Percentiles rank a stretch among this genome's conserved stretches.
phyloP scores from a whole-genome alignment of 2,329 filamentous ascomycete genomes.

The Venturia asperata region DNA sequence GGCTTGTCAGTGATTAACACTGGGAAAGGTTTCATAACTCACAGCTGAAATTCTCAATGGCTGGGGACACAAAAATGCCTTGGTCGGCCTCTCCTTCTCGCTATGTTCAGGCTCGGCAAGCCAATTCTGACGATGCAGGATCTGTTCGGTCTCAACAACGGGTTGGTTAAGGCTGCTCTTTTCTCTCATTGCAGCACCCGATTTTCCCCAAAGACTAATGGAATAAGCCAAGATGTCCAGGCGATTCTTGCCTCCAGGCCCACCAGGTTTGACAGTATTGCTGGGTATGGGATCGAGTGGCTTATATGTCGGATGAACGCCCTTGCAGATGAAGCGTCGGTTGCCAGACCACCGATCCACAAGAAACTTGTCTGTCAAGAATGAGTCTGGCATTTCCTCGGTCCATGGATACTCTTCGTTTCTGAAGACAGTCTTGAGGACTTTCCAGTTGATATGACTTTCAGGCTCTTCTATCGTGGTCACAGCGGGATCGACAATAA shows the following conservation, averaged over 20 bases:
- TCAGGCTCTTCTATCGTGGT: slow-evolving; percentile 15
- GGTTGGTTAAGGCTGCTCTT: slow-evolving; percentile 63
- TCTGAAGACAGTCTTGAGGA: slow-evolving; percentile 39
- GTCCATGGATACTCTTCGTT: slow-evolving; percentile 41
- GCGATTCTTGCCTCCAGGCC: slow-evolving; percentile 38
- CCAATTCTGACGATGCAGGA: slow-evolving; percentile 74
- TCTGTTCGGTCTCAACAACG: slow-evolving; percentile 67
- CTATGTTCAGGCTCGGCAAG: slow-evolving; percentile 59
- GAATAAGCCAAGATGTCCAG: slow-evolving; percentile 76
- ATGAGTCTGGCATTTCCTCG: slow-evolving; percentile 32
- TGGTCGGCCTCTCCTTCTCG: slow-evolving; percentile 42
- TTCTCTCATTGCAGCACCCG: slow-evolving; percentile 28
- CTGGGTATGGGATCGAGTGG: slow-evolving; percentile 59
- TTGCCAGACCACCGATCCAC: slow-evolving; percentile 52
- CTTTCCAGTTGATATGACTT: slow-evolving; percentile 54
- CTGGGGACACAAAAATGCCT: slow-evolving; percentile 67
- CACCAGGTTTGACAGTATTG: slow-evolving; percentile 32
- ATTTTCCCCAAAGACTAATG: slow-evolving; percentile 59
- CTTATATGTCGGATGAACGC: slow-evolving; percentile 46
- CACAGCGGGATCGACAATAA: slow-evolving; percentile 22
- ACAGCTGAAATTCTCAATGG: slow-evolving; percentile 70
- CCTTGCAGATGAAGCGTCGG: slow-evolving; percentile 49
- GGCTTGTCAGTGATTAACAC: slow-evolving; percentile 22
- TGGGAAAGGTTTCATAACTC: slow-evolving; percentile 33
- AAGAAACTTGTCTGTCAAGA: slow-evolving; percentile 45